Evolutionary conservation across 2,329 filamentous ascomycete species (phyloP).

Genomic region (Cercospora sp.): DNA sequence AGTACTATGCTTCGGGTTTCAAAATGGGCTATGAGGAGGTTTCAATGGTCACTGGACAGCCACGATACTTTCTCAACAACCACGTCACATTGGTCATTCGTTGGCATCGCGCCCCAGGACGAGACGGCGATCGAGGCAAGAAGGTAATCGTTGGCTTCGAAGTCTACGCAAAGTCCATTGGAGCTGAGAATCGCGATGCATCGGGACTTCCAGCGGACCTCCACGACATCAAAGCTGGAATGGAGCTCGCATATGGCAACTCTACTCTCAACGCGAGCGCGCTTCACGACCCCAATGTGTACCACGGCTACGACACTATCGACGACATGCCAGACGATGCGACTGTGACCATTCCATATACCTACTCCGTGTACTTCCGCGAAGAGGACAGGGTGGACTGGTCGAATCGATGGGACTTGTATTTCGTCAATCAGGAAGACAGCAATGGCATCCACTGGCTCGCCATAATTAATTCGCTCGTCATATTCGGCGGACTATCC

Average conservation of each 20-base stretch:
- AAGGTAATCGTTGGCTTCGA: slow-evolving; percentile 87
- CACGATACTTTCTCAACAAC: slow-evolving; percentile 77
- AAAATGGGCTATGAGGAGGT: slow-evolving; percentile 78
- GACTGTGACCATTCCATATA: slow-evolving; percentile 74
- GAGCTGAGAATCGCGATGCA: slow-evolving; percentile 59
- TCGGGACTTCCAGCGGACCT: slow-evolving; percentile 69
- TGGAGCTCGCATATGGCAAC: slow-evolving; percentile 68
- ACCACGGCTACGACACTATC: slow-evolving; percentile 54
- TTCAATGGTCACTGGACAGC: slow-evolving; percentile 58
- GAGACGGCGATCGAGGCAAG: slow-evolving; percentile 66
- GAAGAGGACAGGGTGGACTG: slow-evolving; percentile 80
- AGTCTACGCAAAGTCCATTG: slow-evolving; percentile 83
- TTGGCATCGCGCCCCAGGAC: slow-evolving; percentile 69
- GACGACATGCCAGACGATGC: slow-evolving; percentile 62
- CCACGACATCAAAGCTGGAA: slow-evolving; percentile 60
- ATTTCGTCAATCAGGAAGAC: slow-evolving; percentile 85
- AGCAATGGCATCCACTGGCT: slow-evolving; percentile 82
- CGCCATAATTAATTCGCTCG: slow-evolving; percentile 81
- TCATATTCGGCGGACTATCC: slow-evolving; percentile 77
- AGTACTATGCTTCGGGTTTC: slow-evolving; percentile 89
- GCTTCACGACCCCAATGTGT: slow-evolving; percentile 50
- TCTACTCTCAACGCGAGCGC: slow-evolving; percentile 59
- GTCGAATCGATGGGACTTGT: slow-evolving; percentile 82
- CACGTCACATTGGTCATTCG: slow-evolving; percentile 83
- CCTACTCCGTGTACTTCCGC: slow-evolving; percentile 87